Percentiles rank a stretch among this genome's conserved stretches.
phyloP scores from a whole-genome alignment of 352 stramenopile species.

The Phytopythium helicoides region DNA sequence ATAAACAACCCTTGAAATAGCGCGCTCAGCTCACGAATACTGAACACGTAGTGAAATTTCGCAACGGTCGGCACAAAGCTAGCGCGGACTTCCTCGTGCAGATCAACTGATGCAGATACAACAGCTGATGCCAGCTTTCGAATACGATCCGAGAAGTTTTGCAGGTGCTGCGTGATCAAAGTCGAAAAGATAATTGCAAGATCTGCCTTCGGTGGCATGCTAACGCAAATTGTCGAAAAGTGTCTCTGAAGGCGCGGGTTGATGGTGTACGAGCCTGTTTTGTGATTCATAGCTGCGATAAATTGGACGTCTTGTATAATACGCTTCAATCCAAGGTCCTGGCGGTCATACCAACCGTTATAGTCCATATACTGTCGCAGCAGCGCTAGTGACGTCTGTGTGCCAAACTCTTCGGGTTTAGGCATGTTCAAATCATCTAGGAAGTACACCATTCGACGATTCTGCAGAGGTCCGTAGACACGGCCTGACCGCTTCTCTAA shows the following conservation, averaged over 20 bases:
- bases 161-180: conserved; percentile 62
- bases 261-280: conserved; percentile 84
- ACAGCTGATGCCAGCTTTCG: conserved; percentile 63
- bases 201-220: conserved; percentile 63
- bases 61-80: conserved; percentile 89
- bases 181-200: conserved; percentile 69
- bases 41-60: conserved; percentile 95
- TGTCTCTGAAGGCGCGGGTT: conserved; percentile 88
- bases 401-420: conserved; percentile 83
- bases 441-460: conserved; percentile 86
- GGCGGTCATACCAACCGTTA: conserved; percentile 87
- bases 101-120: conserved; percentile 77
- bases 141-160: conserved; percentile 76
- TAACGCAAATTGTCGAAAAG: conserved; percentile 80
- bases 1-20: conserved; percentile 87
- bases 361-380: conserved; percentile 93
- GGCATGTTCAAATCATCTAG: conserved; percentile 92
- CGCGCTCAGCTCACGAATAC: conserved; percentile 84
- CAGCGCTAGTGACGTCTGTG: conserved; percentile 87
- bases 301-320: conserved; percentile 89
- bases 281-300: conserved; percentile 90
- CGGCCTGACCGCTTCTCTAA: conserved; percentile 87
- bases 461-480: conserved; percentile 79
- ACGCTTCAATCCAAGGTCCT: conserved; percentile 86
- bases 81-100: conserved; percentile 67